A percentile compares a stretch with the other conserved stretches of the same genome.
Conservation (phyloP, 2,329 filamentous ascomycete genomes). For the Colletotrichum lentis region DNA sequence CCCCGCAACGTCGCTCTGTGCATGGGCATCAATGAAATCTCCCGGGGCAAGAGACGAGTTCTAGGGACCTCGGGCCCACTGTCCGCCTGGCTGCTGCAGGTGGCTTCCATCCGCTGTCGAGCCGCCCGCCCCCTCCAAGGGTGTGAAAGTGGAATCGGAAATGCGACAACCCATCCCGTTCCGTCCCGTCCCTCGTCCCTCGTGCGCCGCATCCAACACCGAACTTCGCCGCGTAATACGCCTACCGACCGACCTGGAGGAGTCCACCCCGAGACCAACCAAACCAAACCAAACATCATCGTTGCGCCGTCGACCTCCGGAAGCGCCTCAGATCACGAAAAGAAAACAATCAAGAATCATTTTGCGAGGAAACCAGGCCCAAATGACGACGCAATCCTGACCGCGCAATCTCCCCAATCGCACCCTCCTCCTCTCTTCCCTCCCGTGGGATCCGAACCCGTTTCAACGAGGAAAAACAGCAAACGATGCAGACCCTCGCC, state of each 20-base stretch:
- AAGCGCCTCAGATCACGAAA: not conserved
- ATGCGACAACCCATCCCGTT: not conserved
- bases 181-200: not conserved
- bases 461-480: not conserved
- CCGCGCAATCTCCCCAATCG: slow-evolving; percentile 1
- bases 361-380: not conserved
- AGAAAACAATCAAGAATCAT: not conserved
- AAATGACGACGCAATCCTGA: slow-evolving; percentile 10
- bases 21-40: not conserved
- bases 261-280: not conserved
- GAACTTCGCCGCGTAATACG: not conserved
- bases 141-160: not conserved
- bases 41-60: not conserved
- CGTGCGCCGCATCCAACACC: not conserved
- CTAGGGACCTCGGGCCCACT: not conserved
- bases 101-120: not conserved
- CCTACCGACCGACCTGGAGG: not conserved
- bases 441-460: not conserved
- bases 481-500: slow-evolving; percentile 14
- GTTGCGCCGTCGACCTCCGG: not conserved
- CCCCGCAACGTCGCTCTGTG: not conserved
- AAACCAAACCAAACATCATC: not conserved
- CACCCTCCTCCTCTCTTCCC: not conserved
- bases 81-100: not conserved
- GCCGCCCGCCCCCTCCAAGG: too few species aligned